Percentiles rank a stretch among this genome's conserved stretches.
Conservation (phyloP, 768 basidiomycete genomes). For the Podaxis sp. region DNA sequence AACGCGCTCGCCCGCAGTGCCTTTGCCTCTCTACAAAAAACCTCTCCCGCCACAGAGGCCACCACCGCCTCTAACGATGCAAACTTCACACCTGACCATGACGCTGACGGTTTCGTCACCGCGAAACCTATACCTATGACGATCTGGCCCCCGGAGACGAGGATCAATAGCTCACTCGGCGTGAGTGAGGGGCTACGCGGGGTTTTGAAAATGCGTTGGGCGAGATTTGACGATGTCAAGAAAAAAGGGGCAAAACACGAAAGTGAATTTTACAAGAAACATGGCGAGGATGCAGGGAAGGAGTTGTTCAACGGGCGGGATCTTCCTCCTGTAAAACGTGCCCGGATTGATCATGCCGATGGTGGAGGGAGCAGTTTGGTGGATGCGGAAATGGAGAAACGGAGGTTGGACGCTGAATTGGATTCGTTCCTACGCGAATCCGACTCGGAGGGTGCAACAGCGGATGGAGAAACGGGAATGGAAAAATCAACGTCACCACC, state of each 20-base stretch:
- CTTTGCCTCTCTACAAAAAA: neutral
- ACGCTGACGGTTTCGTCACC: slow-evolving; percentile 56
- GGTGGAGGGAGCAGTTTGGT: neutral
- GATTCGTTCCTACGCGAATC: slow-evolving; percentile 58
- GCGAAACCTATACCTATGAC: slow-evolving; percentile 72
- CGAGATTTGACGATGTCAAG: slow-evolving; percentile 69
- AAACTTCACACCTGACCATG: slow-evolving; percentile 53
- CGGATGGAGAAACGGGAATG: neutral
- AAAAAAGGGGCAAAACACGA: slow-evolving; percentile 69
- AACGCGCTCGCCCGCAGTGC: slow-evolving; percentile 47
- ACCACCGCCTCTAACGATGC: slow-evolving; percentile 39
- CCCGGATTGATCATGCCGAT: slow-evolving; percentile 20
- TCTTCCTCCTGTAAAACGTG: slow-evolving; percentile 35
- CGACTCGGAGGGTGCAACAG: slow-evolving; percentile 25
- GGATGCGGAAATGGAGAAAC: neutral
- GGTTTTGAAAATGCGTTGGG: slow-evolving; percentile 74
- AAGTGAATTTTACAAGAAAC: slow-evolving; percentile 79
- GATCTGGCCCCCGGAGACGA: slow-evolving; percentile 79
- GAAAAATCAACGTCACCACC: neutral
- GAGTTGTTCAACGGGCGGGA: slow-evolving; percentile 42
- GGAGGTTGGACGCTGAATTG: neutral
- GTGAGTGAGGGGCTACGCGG: slow-evolving; percentile 69
- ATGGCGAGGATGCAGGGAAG: slow-evolving; percentile 67
- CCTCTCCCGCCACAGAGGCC: slow-evolving; percentile 8
- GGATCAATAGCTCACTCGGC: slow-evolving; percentile 71